Evolutionary conservation across 2,329 filamentous ascomycete genomes (phyloP).

Genomic region (Aureobasidium lini): DNA sequence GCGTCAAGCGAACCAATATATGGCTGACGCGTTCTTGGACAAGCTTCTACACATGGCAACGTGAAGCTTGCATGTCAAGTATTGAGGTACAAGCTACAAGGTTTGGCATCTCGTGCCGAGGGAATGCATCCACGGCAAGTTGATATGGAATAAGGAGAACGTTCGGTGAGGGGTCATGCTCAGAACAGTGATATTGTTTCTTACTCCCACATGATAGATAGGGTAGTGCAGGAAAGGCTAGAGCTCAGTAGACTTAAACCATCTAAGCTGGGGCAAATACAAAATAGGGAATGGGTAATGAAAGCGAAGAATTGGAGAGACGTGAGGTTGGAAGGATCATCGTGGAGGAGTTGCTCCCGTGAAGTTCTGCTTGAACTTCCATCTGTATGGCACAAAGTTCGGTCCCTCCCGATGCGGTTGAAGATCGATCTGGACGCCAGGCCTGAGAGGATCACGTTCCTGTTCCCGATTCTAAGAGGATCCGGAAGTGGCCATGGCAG

Average conservation of each 20-base stretch:
- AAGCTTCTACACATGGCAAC: background rate
- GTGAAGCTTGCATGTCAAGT: background rate
- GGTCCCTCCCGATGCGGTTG: background rate
- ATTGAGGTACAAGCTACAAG: background rate
- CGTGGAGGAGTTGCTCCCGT: too few species aligned
- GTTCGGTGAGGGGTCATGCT: background rate
- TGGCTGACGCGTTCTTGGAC: too few species aligned
- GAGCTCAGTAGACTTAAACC: background rate
- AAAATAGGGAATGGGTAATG: background rate
- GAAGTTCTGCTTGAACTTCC: background rate
- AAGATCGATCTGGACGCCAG: background rate
- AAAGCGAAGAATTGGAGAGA: background rate
- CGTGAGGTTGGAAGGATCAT: background rate
- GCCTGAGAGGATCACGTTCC: background rate
- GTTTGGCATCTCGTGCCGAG: too few species aligned
- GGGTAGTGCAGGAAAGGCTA: background rate
- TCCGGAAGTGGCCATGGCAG: constrained; percentile 6
- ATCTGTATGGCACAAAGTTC: background rate
- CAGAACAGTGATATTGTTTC: background rate
- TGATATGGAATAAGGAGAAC: background rate
- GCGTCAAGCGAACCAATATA: too few species aligned
- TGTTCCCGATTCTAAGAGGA: background rate
- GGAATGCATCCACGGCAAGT: background rate
- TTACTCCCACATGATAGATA: background rate
- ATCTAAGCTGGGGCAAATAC: background rate